These are phyloP conservation scores for Kodamaea hsintzibuensis DNA, from an alignment of 805 yeast species.

Conservation along the genomic window DNA sequence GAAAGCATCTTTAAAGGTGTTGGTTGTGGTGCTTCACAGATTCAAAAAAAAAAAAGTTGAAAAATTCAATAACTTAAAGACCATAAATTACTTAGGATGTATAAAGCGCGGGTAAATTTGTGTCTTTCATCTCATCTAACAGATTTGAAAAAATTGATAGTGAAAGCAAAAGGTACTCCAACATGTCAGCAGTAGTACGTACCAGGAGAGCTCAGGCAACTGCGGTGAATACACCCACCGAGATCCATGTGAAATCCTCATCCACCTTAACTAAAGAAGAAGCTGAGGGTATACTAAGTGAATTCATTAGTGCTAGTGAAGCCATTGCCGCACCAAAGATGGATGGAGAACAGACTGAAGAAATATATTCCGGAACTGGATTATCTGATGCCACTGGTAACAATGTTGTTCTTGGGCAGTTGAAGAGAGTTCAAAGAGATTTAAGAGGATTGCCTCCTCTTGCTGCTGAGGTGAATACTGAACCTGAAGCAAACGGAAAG, in stretches of 20 bases:
- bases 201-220: conserved; percentile 44
- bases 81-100: conserved; percentile 1
- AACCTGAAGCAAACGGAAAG: conserved; percentile 14
- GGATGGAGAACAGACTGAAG: conserved; percentile 25
- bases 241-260: conserved; percentile 32
- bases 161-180: background rate
- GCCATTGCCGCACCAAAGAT: conserved; percentile 30
- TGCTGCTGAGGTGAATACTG: conserved; percentile 22
- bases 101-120: conserved; percentile 3
- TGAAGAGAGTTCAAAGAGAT: conserved; percentile 73
- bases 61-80: conserved; percentile 3
- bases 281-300: conserved; percentile 48
- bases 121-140: conserved; percentile 7
- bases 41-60: conserved; percentile 1
- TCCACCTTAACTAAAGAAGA: conserved; percentile 35
- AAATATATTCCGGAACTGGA: conserved; percentile 26
- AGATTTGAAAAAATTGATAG: background rate
- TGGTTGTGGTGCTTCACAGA: background rate
- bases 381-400: conserved; percentile 32
- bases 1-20: background rate
- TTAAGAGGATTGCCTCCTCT: conserved; percentile 78
- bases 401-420: conserved; percentile 55
- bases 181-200: conserved; percentile 32
- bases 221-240: conserved; percentile 50
- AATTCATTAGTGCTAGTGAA: conserved; percentile 43